Evolutionary conservation across 169 alveolate species (phyloP), one percentile per base, ranked within the genome.

Genomic region (Miamiensis avidus): DNA sequence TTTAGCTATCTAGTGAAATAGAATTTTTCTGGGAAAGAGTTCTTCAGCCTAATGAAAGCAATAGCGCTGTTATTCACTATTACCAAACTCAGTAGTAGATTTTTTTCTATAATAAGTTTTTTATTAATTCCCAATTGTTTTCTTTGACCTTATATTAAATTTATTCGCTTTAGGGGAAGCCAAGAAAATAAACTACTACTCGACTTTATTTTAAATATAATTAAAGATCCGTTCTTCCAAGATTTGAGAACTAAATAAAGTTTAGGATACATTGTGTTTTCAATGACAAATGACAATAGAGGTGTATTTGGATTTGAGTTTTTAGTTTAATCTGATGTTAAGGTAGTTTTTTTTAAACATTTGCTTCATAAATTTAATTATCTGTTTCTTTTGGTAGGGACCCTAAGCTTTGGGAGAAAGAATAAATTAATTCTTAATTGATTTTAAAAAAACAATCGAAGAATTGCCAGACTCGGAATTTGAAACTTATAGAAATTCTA

Each of bases 391-490:
- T n/a, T n/a, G n/a, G n/a, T n/a, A n/a, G 30, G 74, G 75, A 0
- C 92, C 94, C 15, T 84, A 87, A 75, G 87, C 72, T 82, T 34
- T 89, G 29, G 34, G 74, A 15, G 20, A 28, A 1, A 84, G 84
- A 75, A 76, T 90, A 4, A 79, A 82, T 20, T n/a, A n/a, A 28
- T 90, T 90, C 75, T 72, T 87, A 25, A 65, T 65, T 1, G 82
- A 87, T 29, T 74, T 81, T 31, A 74, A 73, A 78, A 79, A 87
- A 64, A 74, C 31, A 25, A 28, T 87, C 27, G 75, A 69, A 29
- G 73, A 76, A 20, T 25, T 90, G 15, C 84, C 65, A 32, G 92
- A 87, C 65, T 89, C 82, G 74, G 86, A 87, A 33, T 82, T 90
- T 33, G 89, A 84, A 69, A 25, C 69, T 25, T 34, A 31, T 87